Evolutionary conservation across 805 yeast species (phyloP).

Genomic region (Wickerhamiella lipophila): DNA sequence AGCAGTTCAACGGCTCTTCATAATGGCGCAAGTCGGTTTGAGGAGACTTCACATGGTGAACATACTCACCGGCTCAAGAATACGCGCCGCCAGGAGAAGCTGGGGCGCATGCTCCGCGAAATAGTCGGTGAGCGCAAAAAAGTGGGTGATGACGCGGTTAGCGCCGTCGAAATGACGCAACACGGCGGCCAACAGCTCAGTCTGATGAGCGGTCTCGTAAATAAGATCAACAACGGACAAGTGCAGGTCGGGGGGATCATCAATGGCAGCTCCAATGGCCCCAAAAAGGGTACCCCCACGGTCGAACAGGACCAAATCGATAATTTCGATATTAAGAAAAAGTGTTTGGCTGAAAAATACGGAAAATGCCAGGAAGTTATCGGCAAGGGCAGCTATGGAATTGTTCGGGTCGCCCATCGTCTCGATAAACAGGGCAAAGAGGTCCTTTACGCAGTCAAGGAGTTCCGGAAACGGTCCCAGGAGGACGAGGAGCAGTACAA

Average conservation of each 20-base stretch:
- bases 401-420: constrained; percentile 74
- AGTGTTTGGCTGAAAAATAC: constrained; percentile 65
- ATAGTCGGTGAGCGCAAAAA: constrained; percentile 30
- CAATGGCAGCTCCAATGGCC: constrained; percentile 18
- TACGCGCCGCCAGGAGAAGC: constrained; percentile 38
- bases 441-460: constrained; percentile 59
- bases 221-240: constrained; percentile 27
- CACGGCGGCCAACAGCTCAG: constrained; percentile 18
- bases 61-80: constrained; percentile 73
- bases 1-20: not conserved
- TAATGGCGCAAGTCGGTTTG: constrained; percentile 17
- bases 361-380: constrained; percentile 91
- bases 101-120: constrained; percentile 51
- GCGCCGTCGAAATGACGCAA: constrained; percentile 23
- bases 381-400: constrained; percentile 91
- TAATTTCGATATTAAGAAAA: constrained; percentile 18
- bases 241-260: constrained; percentile 27
- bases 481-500: constrained; percentile 48
- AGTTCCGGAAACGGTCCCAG: constrained; percentile 47
- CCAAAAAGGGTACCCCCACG: constrained; percentile 11
- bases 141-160: constrained; percentile 26
- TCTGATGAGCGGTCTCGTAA: constrained; percentile 28
- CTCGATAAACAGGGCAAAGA: constrained; percentile 31
- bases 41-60: constrained; percentile 37
- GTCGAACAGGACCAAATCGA: constrained; percentile 8